A percentile compares a stretch with the other conserved stretches of the same genome.
Conservation (phyloP, 345 rosid genomes). For the Rhodamnia argentea region DNA sequence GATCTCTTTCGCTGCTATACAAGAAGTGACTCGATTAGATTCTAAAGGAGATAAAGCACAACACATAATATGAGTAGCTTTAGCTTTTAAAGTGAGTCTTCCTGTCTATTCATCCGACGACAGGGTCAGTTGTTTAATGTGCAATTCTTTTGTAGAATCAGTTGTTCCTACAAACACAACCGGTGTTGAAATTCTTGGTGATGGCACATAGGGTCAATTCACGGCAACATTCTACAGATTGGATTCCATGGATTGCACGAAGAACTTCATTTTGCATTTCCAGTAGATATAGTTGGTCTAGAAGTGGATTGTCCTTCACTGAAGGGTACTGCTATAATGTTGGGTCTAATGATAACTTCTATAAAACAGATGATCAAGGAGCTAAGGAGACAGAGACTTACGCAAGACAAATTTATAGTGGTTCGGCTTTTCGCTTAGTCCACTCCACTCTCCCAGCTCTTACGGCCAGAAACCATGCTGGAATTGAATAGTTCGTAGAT, state of each 20-base stretch:
- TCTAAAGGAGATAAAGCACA: neutral
- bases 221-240: no score
- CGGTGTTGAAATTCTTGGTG: no score
- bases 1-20: neutral
- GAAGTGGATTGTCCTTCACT: neutral
- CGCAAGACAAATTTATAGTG: neutral
- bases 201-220: no score
- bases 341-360: neutral
- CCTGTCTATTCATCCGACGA: no score
- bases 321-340: neutral
- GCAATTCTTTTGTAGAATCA: no score
- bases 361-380: neutral
- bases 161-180: no score
- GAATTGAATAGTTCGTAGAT: neutral
- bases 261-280: neutral
- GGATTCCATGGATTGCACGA: neutral
- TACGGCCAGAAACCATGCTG: neutral
- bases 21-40: neutral
- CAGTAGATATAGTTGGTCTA: neutral
- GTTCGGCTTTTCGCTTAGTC: neutral
- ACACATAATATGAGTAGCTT: neutral
- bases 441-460: neutral
- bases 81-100: neutral
- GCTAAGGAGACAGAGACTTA: accelerated
- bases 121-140: no score